Conservation (phyloP, 495 filamentous ascomycete species). For the Rhypophila decipiens region DNA sequence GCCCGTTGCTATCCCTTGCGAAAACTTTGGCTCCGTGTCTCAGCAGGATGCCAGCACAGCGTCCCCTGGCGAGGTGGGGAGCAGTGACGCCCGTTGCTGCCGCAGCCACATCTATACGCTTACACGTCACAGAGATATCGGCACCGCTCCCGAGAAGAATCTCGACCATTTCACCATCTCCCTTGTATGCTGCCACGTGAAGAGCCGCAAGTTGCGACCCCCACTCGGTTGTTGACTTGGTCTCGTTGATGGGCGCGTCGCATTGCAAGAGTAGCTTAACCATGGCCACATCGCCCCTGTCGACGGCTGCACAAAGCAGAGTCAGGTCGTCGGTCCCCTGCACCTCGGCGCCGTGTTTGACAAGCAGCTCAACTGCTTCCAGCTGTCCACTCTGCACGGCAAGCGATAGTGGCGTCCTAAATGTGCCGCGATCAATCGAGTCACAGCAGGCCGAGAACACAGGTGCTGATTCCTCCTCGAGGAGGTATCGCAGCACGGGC, state of each 20-base stretch:
- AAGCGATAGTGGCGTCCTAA: conserved; percentile 49
- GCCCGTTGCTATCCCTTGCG: not conserved
- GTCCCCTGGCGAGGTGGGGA: not conserved
- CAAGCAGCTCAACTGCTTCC: conserved; percentile 48
- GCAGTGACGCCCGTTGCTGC: conserved; percentile 1
- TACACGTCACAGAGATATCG: not conserved
- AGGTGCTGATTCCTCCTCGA: conserved; percentile 1
- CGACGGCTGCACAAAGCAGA: conserved; percentile 1
- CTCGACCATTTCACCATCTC: not conserved
- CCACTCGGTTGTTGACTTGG: not conserved
- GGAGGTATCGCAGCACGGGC: not conserved
- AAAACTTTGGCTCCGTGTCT: conserved; percentile 1
- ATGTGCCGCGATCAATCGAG: not conserved
- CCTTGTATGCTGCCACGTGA: conserved; percentile 2
- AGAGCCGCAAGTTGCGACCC: not conserved
- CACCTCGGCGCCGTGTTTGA: conserved; percentile 52
- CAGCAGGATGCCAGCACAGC: not conserved
- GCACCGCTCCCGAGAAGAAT: not conserved
- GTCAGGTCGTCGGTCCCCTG: not conserved
- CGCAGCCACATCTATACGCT: not conserved
- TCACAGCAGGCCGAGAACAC: not conserved
- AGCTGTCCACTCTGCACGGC: conserved; percentile 45
- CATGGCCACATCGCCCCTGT: not conserved
- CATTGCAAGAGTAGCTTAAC: conserved; percentile 1
- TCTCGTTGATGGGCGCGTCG: not conserved